Base-by-base conservation (phyloP, 495 filamentous ascomycete genomes). In the Thermothielavioides terrestris region DNA sequence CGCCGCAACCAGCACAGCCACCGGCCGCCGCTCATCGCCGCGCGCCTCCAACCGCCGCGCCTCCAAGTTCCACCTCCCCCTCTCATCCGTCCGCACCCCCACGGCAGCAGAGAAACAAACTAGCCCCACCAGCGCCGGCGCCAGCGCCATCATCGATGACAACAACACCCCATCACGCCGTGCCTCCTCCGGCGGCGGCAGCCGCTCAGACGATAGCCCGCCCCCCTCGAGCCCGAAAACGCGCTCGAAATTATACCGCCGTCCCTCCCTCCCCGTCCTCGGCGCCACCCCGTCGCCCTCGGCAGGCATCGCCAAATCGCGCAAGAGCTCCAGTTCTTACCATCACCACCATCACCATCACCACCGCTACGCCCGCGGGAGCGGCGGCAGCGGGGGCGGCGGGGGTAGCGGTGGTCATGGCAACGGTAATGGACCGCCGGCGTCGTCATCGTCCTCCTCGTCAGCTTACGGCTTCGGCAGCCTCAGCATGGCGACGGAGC, bases 401-500 rank as follows among this genome's bases (percentile, higher is more conserved):
- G 32, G 38, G 2, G 18, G 30, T 0, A 32, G 28, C 14, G 18
- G 42, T 14, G 45, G 17, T 17, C 18, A n/a, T 14, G 35, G 25
- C 7, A 18, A 14, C 9, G 36, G 23, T 0, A 46, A 20, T 12
- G 46, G 45, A 26, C n/a, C n/a, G n/a, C n/a, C n/a, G n/a, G n/a
- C n/a, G n/a, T n/a, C n/a, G n/a, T n/a, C n/a, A n/a, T n/a, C n/a
- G n/a, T n/a, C n/a, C n/a, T n/a, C n/a, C n/a, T n/a, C n/a, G n/a
- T n/a, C n/a, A n/a, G n/a, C n/a, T n/a, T 63, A 66, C 38, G 78
- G 79, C 21, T 81, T 80, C 50, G 83, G 84, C 8, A 78, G 75
- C 42, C 71, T 94, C 6, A 81, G 81, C 57, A 79, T 80, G 67
- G 82, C 85, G 6, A 91, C 86, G 1, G 86, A 92, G 55, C 84